Percentiles rank a stretch among this genome's conserved stretches.
Conservation (phyloP, 306 rosid genomes). For the Vigna radiata region DNA sequence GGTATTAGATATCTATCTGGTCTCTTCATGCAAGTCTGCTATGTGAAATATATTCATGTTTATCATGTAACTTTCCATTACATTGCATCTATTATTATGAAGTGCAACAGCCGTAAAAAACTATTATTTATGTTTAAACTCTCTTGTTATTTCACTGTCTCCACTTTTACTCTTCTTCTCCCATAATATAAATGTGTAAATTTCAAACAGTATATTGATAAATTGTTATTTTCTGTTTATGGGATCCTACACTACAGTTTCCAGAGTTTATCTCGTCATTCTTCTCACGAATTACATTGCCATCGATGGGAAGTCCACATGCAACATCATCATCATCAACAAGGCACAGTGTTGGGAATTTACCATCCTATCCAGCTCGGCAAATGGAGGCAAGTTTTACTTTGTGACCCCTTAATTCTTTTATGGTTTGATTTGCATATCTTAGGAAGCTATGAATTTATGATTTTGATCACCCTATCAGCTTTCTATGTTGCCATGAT, state of each 20-base stretch:
- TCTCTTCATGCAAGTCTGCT: constrained; percentile 10
- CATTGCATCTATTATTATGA: constrained; percentile 8
- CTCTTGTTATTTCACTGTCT: constrained; percentile 20
- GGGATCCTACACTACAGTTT: constrained; percentile 58
- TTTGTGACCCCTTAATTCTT: constrained; percentile 31
- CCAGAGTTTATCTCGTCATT: constrained; percentile 75
- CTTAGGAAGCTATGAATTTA: constrained; percentile 12
- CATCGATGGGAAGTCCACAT: constrained; percentile 69
- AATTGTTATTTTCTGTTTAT: constrained; percentile 41
- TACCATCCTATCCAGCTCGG: constrained; percentile 66
- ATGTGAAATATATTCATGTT: neutral
- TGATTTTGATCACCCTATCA: constrained; percentile 11
- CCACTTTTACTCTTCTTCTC: neutral
- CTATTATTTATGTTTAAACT: neutral
- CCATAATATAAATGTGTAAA: neutral
- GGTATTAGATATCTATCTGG: constrained; percentile 22
- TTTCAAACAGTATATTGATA: constrained; percentile 31
- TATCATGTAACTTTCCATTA: constrained; percentile 12
- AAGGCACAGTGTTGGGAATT: constrained; percentile 61
- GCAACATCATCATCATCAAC: constrained; percentile 59
- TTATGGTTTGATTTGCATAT: constrained; percentile 12
- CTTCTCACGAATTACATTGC: constrained; percentile 78
- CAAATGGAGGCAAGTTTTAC: constrained; percentile 77
- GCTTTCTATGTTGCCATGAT: constrained; percentile 3
- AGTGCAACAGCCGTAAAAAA: constrained; percentile 14